Evolutionary conservation across 2,329 filamentous ascomycete species (phyloP).

Genomic region (Alternaria dauci): DNA sequence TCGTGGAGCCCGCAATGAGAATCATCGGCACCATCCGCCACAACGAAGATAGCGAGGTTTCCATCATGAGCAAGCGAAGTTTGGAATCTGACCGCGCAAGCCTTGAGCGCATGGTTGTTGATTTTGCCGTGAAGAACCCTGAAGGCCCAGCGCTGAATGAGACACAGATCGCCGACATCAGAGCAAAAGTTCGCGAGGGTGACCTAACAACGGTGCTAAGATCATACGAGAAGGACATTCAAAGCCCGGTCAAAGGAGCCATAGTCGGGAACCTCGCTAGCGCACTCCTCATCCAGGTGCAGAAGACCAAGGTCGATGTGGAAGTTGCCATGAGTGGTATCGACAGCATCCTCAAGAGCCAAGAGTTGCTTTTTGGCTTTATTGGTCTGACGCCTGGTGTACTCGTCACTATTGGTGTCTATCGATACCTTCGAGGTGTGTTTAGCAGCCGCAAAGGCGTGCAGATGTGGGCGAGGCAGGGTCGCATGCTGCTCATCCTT

Average conservation of each 20-base stretch:
- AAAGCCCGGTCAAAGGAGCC: slow-evolving; percentile 81
- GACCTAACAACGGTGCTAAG: slow-evolving; percentile 91
- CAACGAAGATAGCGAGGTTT: slow-evolving; percentile 90
- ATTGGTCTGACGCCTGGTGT: slow-evolving; percentile 92
- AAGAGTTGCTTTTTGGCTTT: slow-evolving; percentile 97
- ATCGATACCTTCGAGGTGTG: slow-evolving; percentile 74
- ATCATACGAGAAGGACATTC: slow-evolving; percentile 89
- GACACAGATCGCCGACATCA: slow-evolving; percentile 75
- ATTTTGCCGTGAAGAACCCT: slow-evolving; percentile 88
- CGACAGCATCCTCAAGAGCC: slow-evolving; percentile 91
- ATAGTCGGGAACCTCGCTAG: slow-evolving; percentile 86
- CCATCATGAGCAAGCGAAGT: slow-evolving; percentile 94
- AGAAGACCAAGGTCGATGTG: slow-evolving; percentile 98
- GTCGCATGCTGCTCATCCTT: slow-evolving; percentile 77
- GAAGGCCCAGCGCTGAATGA: slow-evolving; percentile 70
- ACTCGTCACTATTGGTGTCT: slow-evolving; percentile 79
- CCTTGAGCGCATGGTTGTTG: slow-evolving; percentile 96
- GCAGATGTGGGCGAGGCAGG: slow-evolving; percentile 69
- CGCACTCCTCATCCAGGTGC: slow-evolving; percentile 92
- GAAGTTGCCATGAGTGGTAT: slow-evolving; percentile 97
- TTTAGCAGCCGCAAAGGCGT: slow-evolving; percentile 77
- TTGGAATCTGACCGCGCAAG: slow-evolving; percentile 89
- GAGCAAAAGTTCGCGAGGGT: slow-evolving; percentile 83
- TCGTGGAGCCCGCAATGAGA: slow-evolving; percentile 83
- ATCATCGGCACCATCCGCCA: slow-evolving; percentile 92